phyloP scores from a whole-genome alignment of 2,329 filamentous ascomycete species.

The Aspergillus unguis region DNA sequence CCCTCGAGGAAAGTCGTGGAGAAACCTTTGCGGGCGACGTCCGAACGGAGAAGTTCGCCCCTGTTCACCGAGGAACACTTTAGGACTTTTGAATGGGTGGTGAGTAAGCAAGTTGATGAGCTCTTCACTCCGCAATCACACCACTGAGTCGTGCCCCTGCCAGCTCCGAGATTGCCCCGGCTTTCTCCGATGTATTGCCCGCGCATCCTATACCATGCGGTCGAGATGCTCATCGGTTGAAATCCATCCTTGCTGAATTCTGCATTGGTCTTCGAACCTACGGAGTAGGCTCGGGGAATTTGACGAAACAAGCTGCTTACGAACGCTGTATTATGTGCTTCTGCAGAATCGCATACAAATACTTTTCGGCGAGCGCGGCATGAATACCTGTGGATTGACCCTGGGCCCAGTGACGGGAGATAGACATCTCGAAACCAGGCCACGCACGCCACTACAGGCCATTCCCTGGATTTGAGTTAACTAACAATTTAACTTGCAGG shows the following conservation, averaged over 20 bases:
- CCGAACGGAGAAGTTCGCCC: conserved; percentile 3
- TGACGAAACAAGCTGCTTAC: not conserved
- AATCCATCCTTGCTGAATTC: not conserved
- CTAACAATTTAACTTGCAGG: not conserved
- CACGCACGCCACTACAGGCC: conserved; percentile 23
- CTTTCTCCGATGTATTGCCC: conserved; percentile 19
- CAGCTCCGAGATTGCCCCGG: conserved; percentile 20
- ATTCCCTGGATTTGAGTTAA: conserved; percentile 19
- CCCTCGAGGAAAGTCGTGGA: conserved; percentile 4
- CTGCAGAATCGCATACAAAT: not conserved
- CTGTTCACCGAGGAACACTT: conserved; percentile 23
- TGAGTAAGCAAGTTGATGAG: conserved; percentile 15
- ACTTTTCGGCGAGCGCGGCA: not conserved
- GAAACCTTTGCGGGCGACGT: not conserved
- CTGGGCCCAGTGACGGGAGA: conserved; percentile 18
- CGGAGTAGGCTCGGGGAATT: not conserved
- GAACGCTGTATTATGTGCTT: not conserved
- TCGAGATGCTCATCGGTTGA: conserved; percentile 6
- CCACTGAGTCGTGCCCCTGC: conserved; percentile 13
- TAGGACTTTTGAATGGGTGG: conserved; percentile 13
- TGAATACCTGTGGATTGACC: not conserved
- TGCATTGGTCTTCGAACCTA: not conserved
- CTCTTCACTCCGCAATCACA: conserved; percentile 17
- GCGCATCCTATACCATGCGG: not conserved
- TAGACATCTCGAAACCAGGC: conserved; percentile 24